Evolutionary conservation across 306 rosid genomes (phyloP).

Genomic region (Casuarina equisetifolia): DNA sequence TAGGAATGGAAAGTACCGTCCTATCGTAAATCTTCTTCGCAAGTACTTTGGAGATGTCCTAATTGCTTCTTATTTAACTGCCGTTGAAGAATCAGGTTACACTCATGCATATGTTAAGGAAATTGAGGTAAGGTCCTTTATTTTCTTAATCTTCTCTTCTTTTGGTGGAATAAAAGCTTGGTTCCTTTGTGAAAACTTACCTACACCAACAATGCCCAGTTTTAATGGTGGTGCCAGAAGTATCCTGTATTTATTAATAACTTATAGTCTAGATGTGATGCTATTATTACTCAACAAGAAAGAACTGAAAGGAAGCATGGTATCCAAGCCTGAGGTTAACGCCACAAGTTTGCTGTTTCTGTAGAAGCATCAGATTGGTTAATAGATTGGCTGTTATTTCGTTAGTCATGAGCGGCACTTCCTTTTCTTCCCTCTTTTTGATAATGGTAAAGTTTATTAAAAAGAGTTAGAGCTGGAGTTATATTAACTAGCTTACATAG

Average conservation of each 20-base stretch:
- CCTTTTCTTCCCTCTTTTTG: neutral
- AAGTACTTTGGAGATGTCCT: slow-evolving; percentile 90
- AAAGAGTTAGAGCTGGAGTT: neutral
- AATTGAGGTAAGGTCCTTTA: slow-evolving; percentile 69
- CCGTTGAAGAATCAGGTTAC: slow-evolving; percentile 82
- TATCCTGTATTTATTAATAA: too few relatives aligned
- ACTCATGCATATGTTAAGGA: slow-evolving; percentile 74
- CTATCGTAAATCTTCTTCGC: slow-evolving; percentile 72
- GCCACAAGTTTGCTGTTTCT: neutral
- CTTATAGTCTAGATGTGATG: neutral
- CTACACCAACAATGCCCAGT: slow-evolving; percentile 6
- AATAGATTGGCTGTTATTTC: too few relatives aligned
- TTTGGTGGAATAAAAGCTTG: slow-evolving; percentile 20
- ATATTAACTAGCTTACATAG: too few relatives aligned
- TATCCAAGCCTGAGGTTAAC: neutral
- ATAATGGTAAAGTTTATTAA: too few relatives aligned
- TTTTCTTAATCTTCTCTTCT: slow-evolving; percentile 17
- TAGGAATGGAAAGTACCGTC: slow-evolving; percentile 70
- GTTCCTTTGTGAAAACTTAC: slow-evolving; percentile 16
- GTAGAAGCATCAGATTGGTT: neutral
- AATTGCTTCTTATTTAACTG: slow-evolving; percentile 80
- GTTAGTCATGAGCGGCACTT: too few relatives aligned
- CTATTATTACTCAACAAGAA: neutral
- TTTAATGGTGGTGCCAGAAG: too few relatives aligned
- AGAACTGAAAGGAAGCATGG: neutral